These are phyloP conservation scores for Pestalotiopsis sp. DNA, from an alignment of 2,329 filamentous ascomycete genomes.

Conservation along the genomic window DNA sequence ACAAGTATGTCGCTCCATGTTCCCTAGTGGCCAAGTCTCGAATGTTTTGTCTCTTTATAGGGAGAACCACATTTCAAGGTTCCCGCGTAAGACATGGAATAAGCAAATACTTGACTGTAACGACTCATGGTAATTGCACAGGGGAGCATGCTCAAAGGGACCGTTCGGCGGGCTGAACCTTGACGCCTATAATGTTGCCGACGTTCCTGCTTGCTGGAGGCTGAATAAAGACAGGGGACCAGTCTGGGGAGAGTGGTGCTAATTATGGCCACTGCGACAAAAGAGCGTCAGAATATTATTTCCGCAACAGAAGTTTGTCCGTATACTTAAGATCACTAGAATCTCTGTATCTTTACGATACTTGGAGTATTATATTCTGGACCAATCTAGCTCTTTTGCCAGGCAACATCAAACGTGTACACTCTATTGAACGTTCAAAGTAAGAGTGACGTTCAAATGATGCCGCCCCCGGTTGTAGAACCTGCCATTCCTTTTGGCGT, in stretches of 20 bases:
- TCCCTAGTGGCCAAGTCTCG: background rate
- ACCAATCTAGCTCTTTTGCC: too few relatives aligned
- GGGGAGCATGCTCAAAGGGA: background rate
- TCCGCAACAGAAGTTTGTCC: too few relatives aligned
- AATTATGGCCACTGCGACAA: background rate
- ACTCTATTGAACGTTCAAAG: background rate
- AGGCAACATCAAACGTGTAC: background rate
- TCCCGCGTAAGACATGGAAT: background rate
- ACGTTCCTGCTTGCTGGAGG: background rate
- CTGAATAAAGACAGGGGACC: background rate
- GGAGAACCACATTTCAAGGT: background rate
- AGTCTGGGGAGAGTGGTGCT: background rate
- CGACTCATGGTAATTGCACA: background rate
- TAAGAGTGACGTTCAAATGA: background rate
- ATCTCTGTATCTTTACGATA: too few relatives aligned
- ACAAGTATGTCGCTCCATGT: background rate
- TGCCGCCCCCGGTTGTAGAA: background rate
- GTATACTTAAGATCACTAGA: too few relatives aligned
- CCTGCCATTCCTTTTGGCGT: background rate
- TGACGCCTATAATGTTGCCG: background rate
- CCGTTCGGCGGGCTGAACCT: background rate
- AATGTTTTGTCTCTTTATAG: background rate
- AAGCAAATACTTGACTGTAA: too few relatives aligned
- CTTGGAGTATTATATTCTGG: too few relatives aligned
- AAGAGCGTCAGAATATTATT: background rate